Evolutionary conservation across 1,139 yeast genomes (phyloP).

Genomic region (Nakaseomyces bracarensis): DNA sequence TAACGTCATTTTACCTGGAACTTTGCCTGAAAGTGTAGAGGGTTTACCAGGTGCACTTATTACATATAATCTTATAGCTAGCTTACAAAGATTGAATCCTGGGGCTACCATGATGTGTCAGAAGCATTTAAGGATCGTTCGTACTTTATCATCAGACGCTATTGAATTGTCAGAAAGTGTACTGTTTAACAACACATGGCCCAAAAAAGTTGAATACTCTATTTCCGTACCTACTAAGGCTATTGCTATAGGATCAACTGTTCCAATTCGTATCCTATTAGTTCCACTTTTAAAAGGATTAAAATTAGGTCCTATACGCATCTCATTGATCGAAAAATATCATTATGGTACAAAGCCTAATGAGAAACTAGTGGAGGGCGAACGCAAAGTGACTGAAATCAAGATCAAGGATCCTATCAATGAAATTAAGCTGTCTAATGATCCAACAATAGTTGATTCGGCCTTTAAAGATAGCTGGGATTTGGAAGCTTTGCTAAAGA

Average conservation of each 20-base stretch:
- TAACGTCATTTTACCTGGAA: constrained; percentile 76
- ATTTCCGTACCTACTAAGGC: constrained; percentile 84
- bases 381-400: constrained; percentile 44
- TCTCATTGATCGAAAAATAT: constrained; percentile 59
- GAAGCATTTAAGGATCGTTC: constrained; percentile 68
- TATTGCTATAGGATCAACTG: constrained; percentile 75
- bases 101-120: constrained; percentile 48
- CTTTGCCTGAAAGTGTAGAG: constrained; percentile 79
- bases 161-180: constrained; percentile 85
- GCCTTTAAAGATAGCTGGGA: constrained; percentile 63
- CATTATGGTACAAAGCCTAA: constrained; percentile 50
- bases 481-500: constrained; percentile 44
- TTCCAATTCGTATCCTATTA: constrained; percentile 60
- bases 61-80: constrained; percentile 70
- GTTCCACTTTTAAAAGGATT: constrained; percentile 81
- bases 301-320: constrained; percentile 59
- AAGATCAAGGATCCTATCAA: constrained; percentile 37
- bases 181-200: constrained; percentile 95
- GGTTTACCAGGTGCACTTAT: constrained; percentile 81
- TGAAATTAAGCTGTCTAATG: background rate
- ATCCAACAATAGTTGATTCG: constrained; percentile 1
- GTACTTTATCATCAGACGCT: constrained; percentile 83
- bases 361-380: constrained; percentile 43
- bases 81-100: constrained; percentile 68
- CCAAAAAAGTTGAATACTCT: constrained; percentile 82